phyloP scores from a whole-genome alignment of 192 early-diverging fungal genomes.

The Backusella circina region DNA sequence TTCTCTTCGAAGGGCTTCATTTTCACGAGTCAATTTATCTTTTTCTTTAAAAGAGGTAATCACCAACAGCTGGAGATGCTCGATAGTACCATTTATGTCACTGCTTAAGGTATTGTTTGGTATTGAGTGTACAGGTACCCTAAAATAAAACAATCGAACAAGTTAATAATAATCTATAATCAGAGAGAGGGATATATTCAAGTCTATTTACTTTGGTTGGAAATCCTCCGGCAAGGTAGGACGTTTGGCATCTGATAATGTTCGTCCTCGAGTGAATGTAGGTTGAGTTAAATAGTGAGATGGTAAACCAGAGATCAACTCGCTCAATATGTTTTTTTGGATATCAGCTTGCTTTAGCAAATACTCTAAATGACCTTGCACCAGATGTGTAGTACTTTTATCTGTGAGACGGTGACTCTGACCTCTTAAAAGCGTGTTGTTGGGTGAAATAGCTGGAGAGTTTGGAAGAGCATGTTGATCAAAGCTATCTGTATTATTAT shows the following conservation, averaged over 20 bases:
- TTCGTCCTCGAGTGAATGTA: neutral
- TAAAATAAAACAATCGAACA: neutral
- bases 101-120: neutral
- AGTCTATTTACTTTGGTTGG: constrained; percentile 3
- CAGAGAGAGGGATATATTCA: neutral
- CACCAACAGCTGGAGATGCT: constrained; percentile 13
- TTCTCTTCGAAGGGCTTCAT: constrained; percentile 16
- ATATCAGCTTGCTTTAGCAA: constrained; percentile 6
- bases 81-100: neutral
- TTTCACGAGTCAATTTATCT: constrained; percentile 6
- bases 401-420: constrained; percentile 1
- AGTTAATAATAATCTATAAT: neutral
- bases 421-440: neutral
- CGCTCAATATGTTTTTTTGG: constrained; percentile 1
- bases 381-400: neutral
- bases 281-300: too few relatives aligned
- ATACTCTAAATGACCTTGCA: constrained; percentile 4
- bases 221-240: neutral
- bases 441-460: neutral
- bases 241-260: neutral
- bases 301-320: neutral
- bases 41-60: constrained; percentile 9
- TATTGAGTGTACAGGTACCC: neutral
- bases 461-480: neutral
- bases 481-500: neutral